These are phyloP conservation scores for Neodidymelliopsis sp. DNA, from an alignment of 2,329 filamentous ascomycete species.

Conservation along the genomic window DNA sequence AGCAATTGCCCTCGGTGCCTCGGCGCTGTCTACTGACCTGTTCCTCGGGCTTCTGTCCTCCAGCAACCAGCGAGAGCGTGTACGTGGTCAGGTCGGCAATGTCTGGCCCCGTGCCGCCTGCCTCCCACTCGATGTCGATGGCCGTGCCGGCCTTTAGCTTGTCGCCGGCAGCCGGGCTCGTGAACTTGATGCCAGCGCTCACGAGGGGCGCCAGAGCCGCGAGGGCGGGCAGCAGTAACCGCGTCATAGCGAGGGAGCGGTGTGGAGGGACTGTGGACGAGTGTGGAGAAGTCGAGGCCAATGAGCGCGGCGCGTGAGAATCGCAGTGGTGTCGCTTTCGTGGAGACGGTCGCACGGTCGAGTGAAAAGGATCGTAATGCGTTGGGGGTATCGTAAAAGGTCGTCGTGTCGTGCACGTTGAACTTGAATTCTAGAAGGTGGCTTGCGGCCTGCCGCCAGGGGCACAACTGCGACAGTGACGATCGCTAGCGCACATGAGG, in stretches of 20 bases:
- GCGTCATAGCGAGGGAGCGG: slow-evolving; percentile 33
- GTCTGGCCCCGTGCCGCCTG: slow-evolving; percentile 59
- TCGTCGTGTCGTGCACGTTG: slow-evolving; percentile 7
- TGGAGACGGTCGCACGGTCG: neutral
- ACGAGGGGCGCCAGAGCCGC: slow-evolving; percentile 52
- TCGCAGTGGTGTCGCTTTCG: neutral
- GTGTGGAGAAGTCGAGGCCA: no score
- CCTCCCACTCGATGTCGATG: slow-evolving; percentile 65
- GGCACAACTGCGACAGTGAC: slow-evolving; percentile 35
- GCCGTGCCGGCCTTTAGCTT: slow-evolving; percentile 58
- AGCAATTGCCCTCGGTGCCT: no score
- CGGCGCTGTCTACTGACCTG: neutral
- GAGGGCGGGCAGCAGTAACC: slow-evolving; percentile 39
- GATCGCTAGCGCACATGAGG: slow-evolving; percentile 27
- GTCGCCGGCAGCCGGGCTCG: slow-evolving; percentile 60
- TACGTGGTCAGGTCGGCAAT: slow-evolving; percentile 62
- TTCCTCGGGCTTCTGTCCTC: slow-evolving; percentile 51
- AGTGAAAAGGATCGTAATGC: neutral
- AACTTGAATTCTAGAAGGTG: slow-evolving; percentile 29
- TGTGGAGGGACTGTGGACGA: slow-evolving; percentile 21
- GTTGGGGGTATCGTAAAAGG: neutral
- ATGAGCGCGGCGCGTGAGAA: slow-evolving; percentile 3
- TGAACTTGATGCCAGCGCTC: slow-evolving; percentile 63
- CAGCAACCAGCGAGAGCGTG: slow-evolving; percentile 66
- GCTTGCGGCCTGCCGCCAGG: slow-evolving; percentile 35